phyloP scores from a whole-genome alignment of 2,329 filamentous ascomycete species.

The Cercospora janseana region DNA sequence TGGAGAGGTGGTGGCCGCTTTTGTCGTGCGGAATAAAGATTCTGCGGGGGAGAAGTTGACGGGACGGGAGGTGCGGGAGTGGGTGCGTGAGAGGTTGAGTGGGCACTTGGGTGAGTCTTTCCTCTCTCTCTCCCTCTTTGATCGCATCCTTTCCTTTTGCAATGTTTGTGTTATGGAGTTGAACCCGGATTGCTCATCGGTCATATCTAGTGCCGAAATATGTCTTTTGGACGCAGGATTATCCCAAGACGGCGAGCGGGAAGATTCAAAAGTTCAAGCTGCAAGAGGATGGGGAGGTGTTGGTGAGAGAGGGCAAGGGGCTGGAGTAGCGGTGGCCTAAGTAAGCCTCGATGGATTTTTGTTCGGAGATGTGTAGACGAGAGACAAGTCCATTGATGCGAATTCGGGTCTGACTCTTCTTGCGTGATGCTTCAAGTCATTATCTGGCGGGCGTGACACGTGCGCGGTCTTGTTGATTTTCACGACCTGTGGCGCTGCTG shows the following conservation, averaged over 20 bases:
- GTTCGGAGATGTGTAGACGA: no score
- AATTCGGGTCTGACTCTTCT: no score
- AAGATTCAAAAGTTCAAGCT: slow-evolving; percentile 97
- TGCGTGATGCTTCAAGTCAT: no score
- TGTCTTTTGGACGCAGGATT: slow-evolving; percentile 82
- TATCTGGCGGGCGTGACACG: no score
- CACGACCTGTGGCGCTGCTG: no score
- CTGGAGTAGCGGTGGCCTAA: no score
- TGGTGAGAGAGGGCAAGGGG: slow-evolving; percentile 45
- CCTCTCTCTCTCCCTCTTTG: slow-evolving; percentile 3
- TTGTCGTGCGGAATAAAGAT: slow-evolving; percentile 60
- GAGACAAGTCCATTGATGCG: no score
- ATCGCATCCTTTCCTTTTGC: neutral
- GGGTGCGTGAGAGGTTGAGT: slow-evolving; percentile 68
- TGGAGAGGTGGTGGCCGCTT: slow-evolving; percentile 84
- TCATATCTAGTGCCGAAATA: slow-evolving; percentile 67
- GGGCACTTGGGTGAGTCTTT: slow-evolving; percentile 65
- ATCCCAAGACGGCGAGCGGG: slow-evolving; percentile 91
- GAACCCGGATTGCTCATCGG: neutral
- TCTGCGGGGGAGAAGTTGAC: slow-evolving; percentile 46
- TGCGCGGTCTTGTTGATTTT: no score
- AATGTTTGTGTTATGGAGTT: neutral
- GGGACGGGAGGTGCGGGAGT: slow-evolving; percentile 62
- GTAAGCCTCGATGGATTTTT: no score
- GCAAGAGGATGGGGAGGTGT: slow-evolving; percentile 60